Conservation (phyloP, 108 stramenopile species). For the Chaetoceros tenuissimus region DNA sequence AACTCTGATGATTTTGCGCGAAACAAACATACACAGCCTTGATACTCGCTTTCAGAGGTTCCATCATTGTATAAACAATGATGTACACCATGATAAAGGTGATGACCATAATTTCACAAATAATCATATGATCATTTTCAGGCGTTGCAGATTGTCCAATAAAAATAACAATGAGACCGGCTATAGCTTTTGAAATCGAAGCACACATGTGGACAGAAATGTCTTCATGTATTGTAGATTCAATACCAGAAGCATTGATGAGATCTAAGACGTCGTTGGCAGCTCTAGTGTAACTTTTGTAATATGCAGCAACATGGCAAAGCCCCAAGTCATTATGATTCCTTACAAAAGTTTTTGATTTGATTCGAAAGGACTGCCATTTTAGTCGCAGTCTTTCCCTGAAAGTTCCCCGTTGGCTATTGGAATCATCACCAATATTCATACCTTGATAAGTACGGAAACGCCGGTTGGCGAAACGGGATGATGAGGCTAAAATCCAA, state of each 20-base stretch:
- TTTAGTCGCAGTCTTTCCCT: slow-evolving; percentile 13
- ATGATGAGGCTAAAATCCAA: slow-evolving; percentile 40
- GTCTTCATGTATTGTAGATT: slow-evolving; percentile 77
- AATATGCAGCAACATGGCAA: slow-evolving; percentile 74
- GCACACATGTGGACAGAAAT: slow-evolving; percentile 75
- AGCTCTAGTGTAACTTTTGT: slow-evolving; percentile 66
- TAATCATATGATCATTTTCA: slow-evolving; percentile 35
- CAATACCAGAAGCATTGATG: slow-evolving; percentile 72
- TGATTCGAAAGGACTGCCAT: slow-evolving; percentile 15
- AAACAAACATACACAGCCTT: slow-evolving; percentile 82
- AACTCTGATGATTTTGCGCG: slow-evolving; percentile 67
- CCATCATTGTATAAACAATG: slow-evolving; percentile 74
- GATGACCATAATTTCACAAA: slow-evolving; percentile 50
- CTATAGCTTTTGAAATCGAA: slow-evolving; percentile 44
- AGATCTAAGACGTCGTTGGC: slow-evolving; percentile 69
- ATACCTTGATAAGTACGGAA: slow-evolving; percentile 49
- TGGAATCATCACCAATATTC: slow-evolving; percentile 31
- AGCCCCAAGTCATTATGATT: slow-evolving; percentile 73
- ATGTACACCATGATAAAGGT: slow-evolving; percentile 67
- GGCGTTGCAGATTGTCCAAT: slow-evolving; percentile 41
- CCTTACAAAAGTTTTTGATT: slow-evolving; percentile 55
- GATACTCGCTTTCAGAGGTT: slow-evolving; percentile 73
- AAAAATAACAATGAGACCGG: slow-evolving; percentile 54
- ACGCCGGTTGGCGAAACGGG: slow-evolving; percentile 2
- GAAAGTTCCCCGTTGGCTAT: slow-evolving; percentile 3